Percentiles rank a stretch among this genome's conserved stretches.
Evolutionary conservation across 805 yeast genomes (phyloP).

Genomic region (Metschnikowia henanensis): DNA sequence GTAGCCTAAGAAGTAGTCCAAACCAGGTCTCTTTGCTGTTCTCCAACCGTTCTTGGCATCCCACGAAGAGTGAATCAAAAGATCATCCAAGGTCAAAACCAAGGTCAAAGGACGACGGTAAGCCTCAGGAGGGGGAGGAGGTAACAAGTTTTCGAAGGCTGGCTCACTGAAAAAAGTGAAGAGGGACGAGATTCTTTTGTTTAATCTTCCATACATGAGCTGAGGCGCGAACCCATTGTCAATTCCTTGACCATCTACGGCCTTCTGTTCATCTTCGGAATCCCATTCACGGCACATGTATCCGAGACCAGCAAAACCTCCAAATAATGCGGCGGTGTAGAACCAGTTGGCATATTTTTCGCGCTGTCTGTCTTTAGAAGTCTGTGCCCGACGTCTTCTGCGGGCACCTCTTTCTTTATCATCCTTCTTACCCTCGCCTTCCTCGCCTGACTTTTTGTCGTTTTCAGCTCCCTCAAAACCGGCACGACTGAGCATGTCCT

Average conservation of each 20-base stretch:
- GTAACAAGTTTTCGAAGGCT: conserved; percentile 87
- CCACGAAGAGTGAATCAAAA: conserved; percentile 92
- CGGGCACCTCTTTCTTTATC: conserved; percentile 18
- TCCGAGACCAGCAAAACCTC: conserved; percentile 50
- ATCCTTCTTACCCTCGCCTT: conserved; percentile 16
- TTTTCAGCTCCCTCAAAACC: conserved; percentile 60
- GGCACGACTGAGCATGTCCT: conserved; percentile 79
- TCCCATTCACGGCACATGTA: conserved; percentile 89
- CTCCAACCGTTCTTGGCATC: conserved; percentile 92
- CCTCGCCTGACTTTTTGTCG: conserved; percentile 16
- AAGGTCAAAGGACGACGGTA: conserved; percentile 91
- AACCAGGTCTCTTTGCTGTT: conserved; percentile 98
- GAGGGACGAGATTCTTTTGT: conserved; percentile 68
- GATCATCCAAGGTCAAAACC: conserved; percentile 86
- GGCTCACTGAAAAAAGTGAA: conserved; percentile 91
- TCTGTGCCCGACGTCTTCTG: conserved; percentile 45
- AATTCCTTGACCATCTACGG: conserved; percentile 51
- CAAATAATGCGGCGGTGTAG: conserved; percentile 59
- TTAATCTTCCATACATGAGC: conserved; percentile 66
- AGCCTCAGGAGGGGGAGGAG: conserved; percentile 89
- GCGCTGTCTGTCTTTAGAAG: conserved; percentile 77
- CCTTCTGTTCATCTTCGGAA: conserved; percentile 60
- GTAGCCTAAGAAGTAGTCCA: conserved; percentile 94
- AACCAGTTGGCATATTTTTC: conserved; percentile 78
- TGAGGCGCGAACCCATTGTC: conserved; percentile 67